Base-by-base conservation (phyloP, 2,329 filamentous ascomycete species). In the Sphaerulina musiva region DNA sequence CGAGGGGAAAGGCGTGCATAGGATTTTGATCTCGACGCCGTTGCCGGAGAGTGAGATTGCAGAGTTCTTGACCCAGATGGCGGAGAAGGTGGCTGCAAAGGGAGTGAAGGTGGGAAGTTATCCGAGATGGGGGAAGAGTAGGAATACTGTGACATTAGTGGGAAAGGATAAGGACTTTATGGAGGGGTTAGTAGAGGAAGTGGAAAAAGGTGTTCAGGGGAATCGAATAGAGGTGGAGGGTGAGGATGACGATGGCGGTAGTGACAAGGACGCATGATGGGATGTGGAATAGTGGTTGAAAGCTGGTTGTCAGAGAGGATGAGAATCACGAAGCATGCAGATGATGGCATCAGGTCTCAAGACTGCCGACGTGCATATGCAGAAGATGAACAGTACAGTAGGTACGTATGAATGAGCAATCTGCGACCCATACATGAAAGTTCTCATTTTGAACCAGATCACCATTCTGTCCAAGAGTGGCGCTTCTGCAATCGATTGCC, bases 91-190 rank as follows among this genome's bases (percentile, higher is more conserved):
- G 20, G 85, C 83, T 68, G 75, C 82, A 0, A 83, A 80, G 65
- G 90, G 89, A 2, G 80, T 97, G 65, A 97, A 97, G 74, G 89
- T 97, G 12, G 93, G 93, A 45, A 95, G 89, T 71, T 97, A 98
- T 72, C 93, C 93, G 36, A 78, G 89, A 52, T 96, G 91, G 90
- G 89, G 87, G 4, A 92, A 89, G 77, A 82, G 83, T 65, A 79
- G 79, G 59, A 97, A 97, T 71, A 93, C 90, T 0, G 89, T 97
- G 46, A 96, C 92, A 9, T 76, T 98, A 50, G 91, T 96, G 12
- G 83, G 78, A 12, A 83, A 82, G 61, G 87, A 96, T 67, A 76
- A 80, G 61, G 84, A 80, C 23, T 92, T 82, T 63, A 80, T 97
- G 68, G 89, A 95, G 69, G 84, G 82, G 48, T 72, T 96, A 58